Percentiles rank a stretch among this genome's conserved stretches.
Evolutionary conservation across 2,329 filamentous ascomycete species (phyloP).

Genomic region (Hypocreales sp.): DNA sequence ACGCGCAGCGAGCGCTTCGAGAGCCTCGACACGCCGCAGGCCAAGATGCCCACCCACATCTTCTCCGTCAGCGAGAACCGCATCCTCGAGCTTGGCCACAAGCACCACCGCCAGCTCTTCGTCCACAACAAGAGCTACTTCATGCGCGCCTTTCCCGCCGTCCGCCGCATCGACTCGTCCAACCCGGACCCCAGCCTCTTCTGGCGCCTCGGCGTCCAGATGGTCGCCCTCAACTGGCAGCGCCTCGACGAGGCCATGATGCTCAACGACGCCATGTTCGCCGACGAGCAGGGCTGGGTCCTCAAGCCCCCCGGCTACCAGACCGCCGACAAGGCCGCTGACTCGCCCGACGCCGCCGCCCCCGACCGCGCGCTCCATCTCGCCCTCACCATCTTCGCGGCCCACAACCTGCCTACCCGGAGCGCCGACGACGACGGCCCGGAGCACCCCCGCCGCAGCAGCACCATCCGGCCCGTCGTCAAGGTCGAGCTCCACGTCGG

Average conservation of each 20-base stretch:
- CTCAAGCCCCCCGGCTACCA: constrained; percentile 69
- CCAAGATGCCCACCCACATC: constrained; percentile 49
- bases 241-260: constrained; percentile 89
- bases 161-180: constrained; percentile 65
- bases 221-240: constrained; percentile 98
- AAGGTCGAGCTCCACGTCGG: constrained; percentile 74
- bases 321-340: constrained; percentile 22
- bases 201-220: constrained; percentile 90
- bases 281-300: constrained; percentile 68
- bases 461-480: constrained; percentile 50
- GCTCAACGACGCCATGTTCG: constrained; percentile 96
- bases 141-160: constrained; percentile 84
- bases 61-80: constrained; percentile 80
- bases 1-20: constrained; percentile 74
- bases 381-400: constrained; percentile 58
- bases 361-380: constrained; percentile 45
- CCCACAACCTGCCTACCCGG: constrained; percentile 44
- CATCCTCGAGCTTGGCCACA: constrained; percentile 42
- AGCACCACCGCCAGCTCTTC: constrained; percentile 61
- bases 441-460: constrained; percentile 14
- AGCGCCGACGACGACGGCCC: constrained; percentile 15
- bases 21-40: constrained; percentile 48
- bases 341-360: constrained; percentile 28
- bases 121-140: constrained; percentile 76
- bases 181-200: constrained; percentile 87